Conservation (phyloP, 805 yeast species). For the Metschnikowia reukaufii region DNA sequence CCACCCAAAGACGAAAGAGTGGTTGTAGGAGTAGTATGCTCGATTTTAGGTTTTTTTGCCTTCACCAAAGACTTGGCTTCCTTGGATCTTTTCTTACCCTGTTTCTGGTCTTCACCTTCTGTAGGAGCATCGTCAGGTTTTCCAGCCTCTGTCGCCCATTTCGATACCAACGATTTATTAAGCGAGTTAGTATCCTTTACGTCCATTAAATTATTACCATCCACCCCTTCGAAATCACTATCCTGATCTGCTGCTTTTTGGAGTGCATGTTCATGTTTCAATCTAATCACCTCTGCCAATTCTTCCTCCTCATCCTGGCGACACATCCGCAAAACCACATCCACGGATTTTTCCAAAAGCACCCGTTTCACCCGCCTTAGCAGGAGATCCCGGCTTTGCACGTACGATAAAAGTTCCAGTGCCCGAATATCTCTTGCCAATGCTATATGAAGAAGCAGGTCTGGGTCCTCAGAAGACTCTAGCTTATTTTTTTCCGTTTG, state of each 20-base stretch:
- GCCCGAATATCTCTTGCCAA: conserved; percentile 59
- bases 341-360: conserved; percentile 62
- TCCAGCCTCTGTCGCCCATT: conserved; percentile 51
- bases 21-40: conserved; percentile 67
- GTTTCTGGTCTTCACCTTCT: conserved; percentile 26
- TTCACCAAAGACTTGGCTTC: conserved; percentile 36
- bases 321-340: conserved; percentile 53
- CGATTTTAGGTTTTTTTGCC: conserved; percentile 43
- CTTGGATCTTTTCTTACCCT: conserved; percentile 53
- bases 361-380: conserved; percentile 69
- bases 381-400: conserved; percentile 64
- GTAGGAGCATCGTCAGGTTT: conserved; percentile 3
- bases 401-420: conserved; percentile 54
- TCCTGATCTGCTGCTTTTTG: conserved; percentile 29
- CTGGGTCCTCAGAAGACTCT: conserved; percentile 29
- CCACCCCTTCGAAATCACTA: conserved; percentile 43
- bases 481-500: conserved; percentile 47
- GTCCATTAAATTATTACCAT: conserved; percentile 55
- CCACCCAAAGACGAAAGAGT: conserved; percentile 84
- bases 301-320: conserved; percentile 64
- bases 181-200: conserved; percentile 64
- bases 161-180: conserved; percentile 71
- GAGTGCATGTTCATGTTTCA: conserved; percentile 15
- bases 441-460: conserved; percentile 47
- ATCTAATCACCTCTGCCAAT: conserved; percentile 34